These are phyloP conservation scores for Populus hybrid DNA, from an alignment of 441 rosid genomes.

Conservation along the genomic window DNA sequence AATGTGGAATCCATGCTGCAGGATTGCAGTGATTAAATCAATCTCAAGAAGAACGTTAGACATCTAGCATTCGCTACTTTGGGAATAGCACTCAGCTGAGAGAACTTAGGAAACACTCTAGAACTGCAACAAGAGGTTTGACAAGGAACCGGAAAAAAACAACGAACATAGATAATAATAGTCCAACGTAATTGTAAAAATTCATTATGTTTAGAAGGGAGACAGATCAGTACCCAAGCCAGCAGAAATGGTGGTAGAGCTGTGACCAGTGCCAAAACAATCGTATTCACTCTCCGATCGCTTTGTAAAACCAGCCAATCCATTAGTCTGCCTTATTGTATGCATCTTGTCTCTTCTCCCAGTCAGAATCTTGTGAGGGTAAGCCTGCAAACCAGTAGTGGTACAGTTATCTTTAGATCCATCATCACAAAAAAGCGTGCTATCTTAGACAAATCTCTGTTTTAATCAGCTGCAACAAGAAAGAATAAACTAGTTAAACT, in stretches of 20 bases:
- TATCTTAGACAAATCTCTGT: not conserved
- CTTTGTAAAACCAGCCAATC: conserved; percentile 81
- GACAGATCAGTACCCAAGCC: conserved; percentile 59
- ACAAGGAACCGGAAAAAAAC: not conserved
- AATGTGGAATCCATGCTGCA: no score
- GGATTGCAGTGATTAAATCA: no score
- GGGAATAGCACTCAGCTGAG: not conserved
- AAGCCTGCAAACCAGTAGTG: conserved; percentile 40
- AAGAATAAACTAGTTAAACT: not conserved
- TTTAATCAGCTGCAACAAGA: not conserved
- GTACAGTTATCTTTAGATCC: conserved; percentile 2
- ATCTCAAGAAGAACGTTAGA: not conserved
- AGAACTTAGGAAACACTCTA: not conserved
- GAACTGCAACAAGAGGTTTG: not conserved
- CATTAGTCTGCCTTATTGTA: conserved; percentile 81
- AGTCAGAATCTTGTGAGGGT: conserved; percentile 90
- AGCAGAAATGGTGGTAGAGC: conserved; percentile 88
- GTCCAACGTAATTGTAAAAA: not conserved
- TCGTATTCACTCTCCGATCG: conserved; percentile 87
- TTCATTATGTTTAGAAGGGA: not conserved
- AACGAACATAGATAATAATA: not conserved
- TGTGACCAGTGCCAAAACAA: conserved; percentile 90
- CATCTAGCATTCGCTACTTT: not conserved
- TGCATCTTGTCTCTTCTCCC: conserved; percentile 92
- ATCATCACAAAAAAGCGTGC: not conserved